Conservation (phyloP, 176 grass and related monocot genomes). For the Oryza officinalis region DNA sequence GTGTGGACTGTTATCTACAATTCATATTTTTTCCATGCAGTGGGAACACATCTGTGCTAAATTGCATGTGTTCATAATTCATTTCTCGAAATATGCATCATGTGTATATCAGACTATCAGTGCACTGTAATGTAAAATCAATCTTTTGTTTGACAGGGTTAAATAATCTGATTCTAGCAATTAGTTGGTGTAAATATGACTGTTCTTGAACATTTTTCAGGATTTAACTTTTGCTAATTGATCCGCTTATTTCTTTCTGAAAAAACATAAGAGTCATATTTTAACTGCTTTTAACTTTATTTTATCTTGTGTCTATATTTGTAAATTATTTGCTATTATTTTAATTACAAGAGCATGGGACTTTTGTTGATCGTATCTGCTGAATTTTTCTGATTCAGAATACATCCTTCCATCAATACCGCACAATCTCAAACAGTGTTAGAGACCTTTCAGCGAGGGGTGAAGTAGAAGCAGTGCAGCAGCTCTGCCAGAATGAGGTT, state of each 20-base stretch:
- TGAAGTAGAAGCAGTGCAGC: constrained; percentile 65
- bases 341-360: background rate
- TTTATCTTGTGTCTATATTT: background rate
- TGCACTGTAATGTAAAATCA: background rate
- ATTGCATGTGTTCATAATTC: background rate
- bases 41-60: background rate
- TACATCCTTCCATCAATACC: constrained; percentile 65
- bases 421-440: constrained; percentile 58
- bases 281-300: background rate
- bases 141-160: background rate
- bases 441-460: constrained; percentile 70
- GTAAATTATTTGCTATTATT: background rate
- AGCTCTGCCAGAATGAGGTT: constrained; percentile 68
- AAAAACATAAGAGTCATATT: background rate
- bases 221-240: background rate
- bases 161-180: background rate
- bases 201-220: background rate
- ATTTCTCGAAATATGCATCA: background rate
- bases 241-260: background rate
- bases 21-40: background rate
- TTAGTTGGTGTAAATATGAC: background rate
- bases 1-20: background rate
- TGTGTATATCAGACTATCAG: background rate
- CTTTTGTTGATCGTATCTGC: background rate
- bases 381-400: constrained; percentile 62